phyloP scores from a whole-genome alignment of 106 monocot genomes.

The Chionographis japonica region DNA sequence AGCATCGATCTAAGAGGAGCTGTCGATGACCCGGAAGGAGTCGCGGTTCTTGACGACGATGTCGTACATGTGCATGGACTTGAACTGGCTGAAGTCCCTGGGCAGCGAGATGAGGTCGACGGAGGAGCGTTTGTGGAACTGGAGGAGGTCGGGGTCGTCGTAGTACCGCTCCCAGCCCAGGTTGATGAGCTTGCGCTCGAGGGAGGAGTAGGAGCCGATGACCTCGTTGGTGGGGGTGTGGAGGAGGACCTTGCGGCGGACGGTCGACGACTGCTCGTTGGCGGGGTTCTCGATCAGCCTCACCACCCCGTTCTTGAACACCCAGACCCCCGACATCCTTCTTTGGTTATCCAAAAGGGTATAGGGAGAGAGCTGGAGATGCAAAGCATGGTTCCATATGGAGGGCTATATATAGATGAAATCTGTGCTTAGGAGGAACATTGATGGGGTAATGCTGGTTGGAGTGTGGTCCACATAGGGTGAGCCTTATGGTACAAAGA shows the following conservation, averaged over 20 bases:
- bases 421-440: no score
- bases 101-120: conserved; percentile 69
- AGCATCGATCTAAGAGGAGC: no score
- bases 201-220: conserved; percentile 35
- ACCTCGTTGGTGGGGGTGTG: conserved; percentile 46
- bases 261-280: conserved; percentile 28
- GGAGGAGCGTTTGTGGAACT: conserved; percentile 52
- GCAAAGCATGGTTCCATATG: no score
- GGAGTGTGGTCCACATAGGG: no score
- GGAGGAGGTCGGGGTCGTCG: conserved; percentile 42
- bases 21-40: conserved; percentile 42
- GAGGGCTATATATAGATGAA: no score
- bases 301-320: conserved; percentile 67
- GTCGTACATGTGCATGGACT: conserved; percentile 65
- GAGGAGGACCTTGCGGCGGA: conserved; percentile 35
- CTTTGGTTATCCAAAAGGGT: no score
- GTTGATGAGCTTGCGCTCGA: conserved; percentile 35
- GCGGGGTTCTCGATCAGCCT: conserved; percentile 59
- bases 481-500: no score
- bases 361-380: no score
- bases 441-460: no score
- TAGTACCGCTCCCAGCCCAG: conserved; percentile 65
- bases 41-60: conserved; percentile 74
- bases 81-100: conserved; percentile 45
- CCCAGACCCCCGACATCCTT: conserved; percentile 65